phyloP scores from a whole-genome alignment of 257 asterid species.

The Plantago elongata region DNA sequence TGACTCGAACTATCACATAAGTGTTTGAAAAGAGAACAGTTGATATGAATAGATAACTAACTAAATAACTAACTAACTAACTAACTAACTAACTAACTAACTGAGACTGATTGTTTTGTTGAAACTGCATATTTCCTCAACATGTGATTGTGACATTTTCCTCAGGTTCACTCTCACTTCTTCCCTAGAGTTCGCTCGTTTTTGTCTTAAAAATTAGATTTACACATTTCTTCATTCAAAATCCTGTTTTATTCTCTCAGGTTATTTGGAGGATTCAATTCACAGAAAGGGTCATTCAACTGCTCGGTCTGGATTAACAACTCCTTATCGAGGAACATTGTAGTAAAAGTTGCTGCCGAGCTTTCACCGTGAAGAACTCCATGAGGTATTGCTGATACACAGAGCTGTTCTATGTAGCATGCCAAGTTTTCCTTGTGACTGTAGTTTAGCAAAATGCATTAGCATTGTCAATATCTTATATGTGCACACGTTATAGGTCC shows the following conservation, averaged over 20 bases:
- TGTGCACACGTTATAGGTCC: background rate
- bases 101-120: too few relatives aligned
- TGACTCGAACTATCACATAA: too few relatives aligned
- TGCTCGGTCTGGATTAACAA: constrained; percentile 11
- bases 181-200: too few relatives aligned
- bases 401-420: constrained; percentile 10
- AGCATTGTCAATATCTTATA: constrained; percentile 14
- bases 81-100: too few relatives aligned
- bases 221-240: too few relatives aligned
- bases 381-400: constrained; percentile 12
- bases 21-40: too few relatives aligned
- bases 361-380: constrained; percentile 1
- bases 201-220: too few relatives aligned
- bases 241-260: constrained; percentile 17
- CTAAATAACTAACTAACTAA: too few relatives aligned
- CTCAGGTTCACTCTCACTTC: too few relatives aligned
- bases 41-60: too few relatives aligned
- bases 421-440: background rate
- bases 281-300: constrained; percentile 8
- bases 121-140: too few relatives aligned
- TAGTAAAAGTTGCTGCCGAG: constrained; percentile 10
- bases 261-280: constrained; percentile 12
- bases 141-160: too few relatives aligned
- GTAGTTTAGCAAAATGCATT: constrained; percentile 3
- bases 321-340: constrained; percentile 4